Base-by-base conservation (phyloP, 306 rosid species). In the Pachyrhizus erosus region DNA sequence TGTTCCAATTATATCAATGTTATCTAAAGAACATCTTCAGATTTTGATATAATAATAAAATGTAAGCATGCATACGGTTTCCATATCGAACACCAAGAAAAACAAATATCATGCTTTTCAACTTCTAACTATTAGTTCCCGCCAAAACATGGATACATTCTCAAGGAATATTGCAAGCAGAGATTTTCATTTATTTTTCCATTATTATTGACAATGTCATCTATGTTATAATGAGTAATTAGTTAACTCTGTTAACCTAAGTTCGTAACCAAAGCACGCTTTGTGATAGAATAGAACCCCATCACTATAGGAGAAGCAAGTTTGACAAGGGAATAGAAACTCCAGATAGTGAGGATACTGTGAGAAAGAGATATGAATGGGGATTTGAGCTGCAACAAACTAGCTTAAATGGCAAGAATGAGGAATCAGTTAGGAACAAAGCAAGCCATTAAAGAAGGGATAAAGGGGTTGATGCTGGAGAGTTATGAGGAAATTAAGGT, bases 31-130 rank as follows among this genome's bases (percentile, higher is more conserved):
- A 72, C 23, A 48, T 18, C 12, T 33, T 62, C 18, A 15, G 24
- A 27, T 8, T 77, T 68, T 40, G 18, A 46, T 77, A 78, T 42
- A 75, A 39, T 24, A 61, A 54, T 49, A 77, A 66, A 67, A 69
- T 27, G 5, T 60, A 74, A 33, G 27, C 7, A 62, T 68, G 76
- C 18, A 15, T 70, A 15, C n/a, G 48, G 58, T 31, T 37, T 70
- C 45, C 57, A 9, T 75, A 49, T 51, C 54, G 70, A 75, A 60
- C 58, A 61, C 71, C 40, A 42, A 20, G 5, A 9, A 48, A 46
- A 73, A 48, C 5, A 48, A 71, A 57, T 29, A 33, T 43, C 29
- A 42, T n/a, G 24, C n/a, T n/a, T n/a, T n/a, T n/a, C n/a, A n/a
- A n/a, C n/a, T n/a, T n/a, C n/a, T n/a, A n/a, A n/a, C n/a, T n/a